Conservation (phyloP, 805 yeast species). For the Middelhovenomyces tepae region DNA sequence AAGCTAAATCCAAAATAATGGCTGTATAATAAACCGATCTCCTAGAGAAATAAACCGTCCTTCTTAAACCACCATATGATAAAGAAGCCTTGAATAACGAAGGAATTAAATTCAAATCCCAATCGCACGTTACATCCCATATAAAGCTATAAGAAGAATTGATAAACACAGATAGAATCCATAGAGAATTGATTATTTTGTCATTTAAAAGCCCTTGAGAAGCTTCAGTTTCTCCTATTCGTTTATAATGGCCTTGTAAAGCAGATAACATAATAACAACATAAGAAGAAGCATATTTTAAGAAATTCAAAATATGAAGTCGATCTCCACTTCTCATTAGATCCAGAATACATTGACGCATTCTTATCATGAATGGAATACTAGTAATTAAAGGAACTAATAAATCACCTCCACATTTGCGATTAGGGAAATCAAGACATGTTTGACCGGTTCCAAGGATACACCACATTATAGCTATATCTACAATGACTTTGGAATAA, state of each 20-base stretch:
- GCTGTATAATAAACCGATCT: constrained; percentile 44
- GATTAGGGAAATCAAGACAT: constrained; percentile 26
- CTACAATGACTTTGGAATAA: constrained; percentile 67
- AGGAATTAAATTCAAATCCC: constrained; percentile 58
- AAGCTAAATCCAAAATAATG: constrained; percentile 47
- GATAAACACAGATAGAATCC: constrained; percentile 38
- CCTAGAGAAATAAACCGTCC: constrained; percentile 20
- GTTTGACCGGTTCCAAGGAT: constrained; percentile 32
- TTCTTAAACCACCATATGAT: constrained; percentile 21
- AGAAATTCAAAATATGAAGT: constrained; percentile 58
- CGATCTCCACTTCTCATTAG: constrained; percentile 41
- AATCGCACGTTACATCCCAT: constrained; percentile 89
- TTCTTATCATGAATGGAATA: constrained; percentile 66
- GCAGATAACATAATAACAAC: constrained; percentile 39
- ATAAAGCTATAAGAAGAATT: constrained; percentile 71
- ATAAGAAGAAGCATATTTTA: constrained; percentile 62
- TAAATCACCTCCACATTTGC: constrained; percentile 29
- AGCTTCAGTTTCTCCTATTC: constrained; percentile 16
- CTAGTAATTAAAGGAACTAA: constrained; percentile 30
- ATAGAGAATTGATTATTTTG: constrained; percentile 14
- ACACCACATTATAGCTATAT: constrained; percentile 48
- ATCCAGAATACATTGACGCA: constrained; percentile 75
- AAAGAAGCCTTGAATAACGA: constrained; percentile 9
- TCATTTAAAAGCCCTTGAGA: constrained; percentile 13
- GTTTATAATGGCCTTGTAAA: constrained; percentile 15